Base-by-base conservation (phyloP, 225 moss, liverwort and hornwort species). In the Neckera pumila region DNA sequence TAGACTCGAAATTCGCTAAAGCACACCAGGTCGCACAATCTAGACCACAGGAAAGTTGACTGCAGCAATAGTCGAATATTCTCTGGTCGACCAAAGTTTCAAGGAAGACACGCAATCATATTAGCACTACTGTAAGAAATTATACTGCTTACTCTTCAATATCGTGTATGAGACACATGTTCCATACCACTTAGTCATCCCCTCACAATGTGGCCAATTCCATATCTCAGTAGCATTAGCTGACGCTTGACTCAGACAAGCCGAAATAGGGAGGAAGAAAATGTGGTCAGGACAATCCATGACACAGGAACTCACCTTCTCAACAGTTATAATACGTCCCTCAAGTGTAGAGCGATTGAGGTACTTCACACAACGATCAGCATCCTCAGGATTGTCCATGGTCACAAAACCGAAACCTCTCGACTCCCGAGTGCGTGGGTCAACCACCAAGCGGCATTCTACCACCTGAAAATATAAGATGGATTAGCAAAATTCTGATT, bases 401-500 rank as follows among this genome's bases (percentile, higher is more conserved):
- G 98, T 99, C 58, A 99, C 98, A 91, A 99, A 99, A 28, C 97
- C 98, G 88, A 97, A 99, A 69, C 98, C 98, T 90, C 97, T 93
- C 5, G 98, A 99, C 79, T 99, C 98, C 86, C 97, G 94, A 14
- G 97, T 97, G 69, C 97, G 95, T 38, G 98, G 97, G 86, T 99
- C 98, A 89, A 99, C 97, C 73, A 99, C 98, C n/a, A 99, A 90
- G 33, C 98, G 97, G 71, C 98, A 99, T 63, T 99, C 98, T 33
- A 95, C 11, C 63, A 99, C 98, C 98, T 99, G 94, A 23, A 90
- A 83, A 47, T 31, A 81, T 25, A 57, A 60, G 33, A 80, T 13
- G 47, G n/a, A 59, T 84, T 67, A 84, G 84, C 14, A 63, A 71
- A n/a, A 84, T n/a, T 84, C 33, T 28, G 15, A 76, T 31, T 8